These are phyloP conservation scores for Chlorella sorokiniana DNA, from an alignment of 139 green algal genomes.

Conservation along the genomic window DNA sequence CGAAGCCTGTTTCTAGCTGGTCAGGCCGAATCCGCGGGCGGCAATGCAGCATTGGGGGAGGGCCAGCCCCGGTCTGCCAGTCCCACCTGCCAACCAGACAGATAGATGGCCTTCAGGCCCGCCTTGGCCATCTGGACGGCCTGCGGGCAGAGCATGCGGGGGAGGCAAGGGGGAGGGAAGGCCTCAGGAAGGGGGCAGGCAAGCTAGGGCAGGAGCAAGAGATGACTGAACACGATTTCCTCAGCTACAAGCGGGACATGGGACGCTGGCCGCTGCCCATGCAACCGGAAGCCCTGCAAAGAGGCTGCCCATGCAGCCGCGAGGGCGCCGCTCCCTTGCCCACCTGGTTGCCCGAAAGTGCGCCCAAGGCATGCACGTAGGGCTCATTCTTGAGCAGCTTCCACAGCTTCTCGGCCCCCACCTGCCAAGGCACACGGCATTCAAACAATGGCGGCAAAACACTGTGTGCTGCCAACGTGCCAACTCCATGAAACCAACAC, in stretches of 20 bases:
- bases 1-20: no score
- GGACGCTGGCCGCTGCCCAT: neutral
- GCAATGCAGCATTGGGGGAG: neutral
- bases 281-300: neutral
- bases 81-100: conserved; percentile 81
- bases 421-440: no score
- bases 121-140: conserved; percentile 55
- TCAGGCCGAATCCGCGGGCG: neutral
- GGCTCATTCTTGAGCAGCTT: conserved; percentile 68
- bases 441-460: no score
- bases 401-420: conserved; percentile 80
- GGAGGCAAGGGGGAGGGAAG: neutral
- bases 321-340: neutral
- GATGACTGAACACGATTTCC: neutral
- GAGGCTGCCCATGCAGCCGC: neutral
- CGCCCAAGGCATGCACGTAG: conserved; percentile 80
- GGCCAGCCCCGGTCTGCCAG: neutral
- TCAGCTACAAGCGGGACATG: no score
- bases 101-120: conserved; percentile 91
- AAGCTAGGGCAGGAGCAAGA: neutral
- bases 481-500: no score
- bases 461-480: no score
- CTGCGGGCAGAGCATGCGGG: neutral
- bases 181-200: neutral
- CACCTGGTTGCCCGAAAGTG: conserved; percentile 73